Percentiles rank a stretch among this genome's conserved stretches.
Conservation (phyloP, 306 rosid species). For the Mimosa bimucronata region DNA sequence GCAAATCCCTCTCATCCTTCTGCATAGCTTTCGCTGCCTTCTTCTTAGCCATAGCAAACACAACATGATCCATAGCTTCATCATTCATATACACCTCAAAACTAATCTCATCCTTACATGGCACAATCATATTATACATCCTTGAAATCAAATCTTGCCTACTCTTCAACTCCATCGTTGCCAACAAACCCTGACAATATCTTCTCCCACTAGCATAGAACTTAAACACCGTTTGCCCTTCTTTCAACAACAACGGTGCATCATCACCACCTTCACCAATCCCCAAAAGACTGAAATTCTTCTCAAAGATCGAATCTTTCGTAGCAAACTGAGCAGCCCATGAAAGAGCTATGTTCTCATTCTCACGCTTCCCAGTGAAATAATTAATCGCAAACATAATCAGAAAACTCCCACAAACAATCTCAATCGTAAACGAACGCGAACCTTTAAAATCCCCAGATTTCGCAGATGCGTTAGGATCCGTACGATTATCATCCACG, state of each 20-base stretch:
- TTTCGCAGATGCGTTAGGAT: conserved; percentile 32
- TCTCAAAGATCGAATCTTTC: conserved; percentile 74
- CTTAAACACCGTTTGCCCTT: conserved; percentile 87
- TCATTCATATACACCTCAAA: conserved; percentile 92
- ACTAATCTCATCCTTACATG: conserved; percentile 72
- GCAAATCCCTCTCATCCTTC: conserved; percentile 85
- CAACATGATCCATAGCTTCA: conserved; percentile 88
- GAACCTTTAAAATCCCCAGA: neutral
- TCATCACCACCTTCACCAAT: conserved; percentile 88
- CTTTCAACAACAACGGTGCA: conserved; percentile 78
- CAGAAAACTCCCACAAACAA: conserved; percentile 67
- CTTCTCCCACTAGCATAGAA: conserved; percentile 96
- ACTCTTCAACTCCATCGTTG: conserved; percentile 90
- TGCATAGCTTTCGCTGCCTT: conserved; percentile 89
- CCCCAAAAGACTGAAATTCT: conserved; percentile 83
- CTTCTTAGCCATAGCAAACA: conserved; percentile 85
- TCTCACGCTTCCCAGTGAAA: conserved; percentile 86
- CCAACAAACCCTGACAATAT: conserved; percentile 87
- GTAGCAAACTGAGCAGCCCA: conserved; percentile 88
- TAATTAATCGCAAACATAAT: conserved; percentile 72
- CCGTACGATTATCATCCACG: conserved; percentile 36
- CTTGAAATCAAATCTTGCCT: conserved; percentile 91
- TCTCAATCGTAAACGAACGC: conserved; percentile 66
- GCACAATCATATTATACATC: conserved; percentile 72
- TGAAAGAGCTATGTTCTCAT: conserved; percentile 83